phyloP scores from a whole-genome alignment of 225 moss, liverwort and hornwort species.

The Rhytidiadelphus loreus region DNA sequence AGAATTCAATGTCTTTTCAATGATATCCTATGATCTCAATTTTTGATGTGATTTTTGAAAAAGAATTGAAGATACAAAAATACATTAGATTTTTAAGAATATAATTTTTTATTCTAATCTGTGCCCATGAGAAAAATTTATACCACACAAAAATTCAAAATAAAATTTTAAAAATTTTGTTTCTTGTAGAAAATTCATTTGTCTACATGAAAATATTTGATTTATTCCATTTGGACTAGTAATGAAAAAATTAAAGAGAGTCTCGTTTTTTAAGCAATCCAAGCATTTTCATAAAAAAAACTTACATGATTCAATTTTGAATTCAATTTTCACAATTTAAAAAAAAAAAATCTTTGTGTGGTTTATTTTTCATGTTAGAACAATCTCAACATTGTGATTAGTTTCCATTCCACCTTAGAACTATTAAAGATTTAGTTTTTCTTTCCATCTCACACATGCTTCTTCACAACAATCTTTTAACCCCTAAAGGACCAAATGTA shows the following conservation, averaged over 20 bases:
- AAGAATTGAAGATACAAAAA: not conserved
- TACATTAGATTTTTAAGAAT: not conserved
- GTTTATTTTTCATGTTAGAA: not conserved
- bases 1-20: too few relatives aligned
- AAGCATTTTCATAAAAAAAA: not conserved
- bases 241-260: not conserved
- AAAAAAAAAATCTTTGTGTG: rapidly evolving
- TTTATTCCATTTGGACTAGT: not conserved
- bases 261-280: not conserved
- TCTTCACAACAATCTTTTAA: not conserved
- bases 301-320: not conserved
- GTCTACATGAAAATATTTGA: not conserved
- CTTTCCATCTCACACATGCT: not conserved
- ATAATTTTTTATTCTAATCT: not conserved
- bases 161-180: not conserved
- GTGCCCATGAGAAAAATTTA: rapidly evolving
- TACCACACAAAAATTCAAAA: not conserved
- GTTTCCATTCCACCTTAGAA: not conserved
- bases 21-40: too few relatives aligned
- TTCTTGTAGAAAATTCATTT: not conserved
- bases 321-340: not conserved
- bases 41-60: not conserved
- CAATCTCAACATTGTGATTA: rapidly evolving
- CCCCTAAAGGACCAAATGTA: too few relatives aligned
- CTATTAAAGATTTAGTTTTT: not conserved